Conservation (phyloP, 1,284 basidiomycete species). For the Ustilago curta region DNA sequence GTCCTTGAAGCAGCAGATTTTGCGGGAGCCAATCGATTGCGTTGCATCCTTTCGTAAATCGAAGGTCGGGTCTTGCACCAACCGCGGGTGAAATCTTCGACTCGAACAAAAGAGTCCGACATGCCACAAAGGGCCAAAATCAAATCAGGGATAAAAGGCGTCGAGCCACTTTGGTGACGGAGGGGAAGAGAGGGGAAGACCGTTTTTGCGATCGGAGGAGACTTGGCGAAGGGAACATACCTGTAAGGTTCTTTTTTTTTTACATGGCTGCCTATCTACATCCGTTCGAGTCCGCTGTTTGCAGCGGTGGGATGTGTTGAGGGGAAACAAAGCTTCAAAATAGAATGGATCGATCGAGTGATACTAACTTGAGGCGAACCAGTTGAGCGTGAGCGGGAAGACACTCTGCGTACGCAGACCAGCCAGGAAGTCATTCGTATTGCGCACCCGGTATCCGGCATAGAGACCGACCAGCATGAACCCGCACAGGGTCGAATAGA, state of each 20-base stretch:
- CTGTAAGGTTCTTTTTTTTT: slow-evolving; percentile 9
- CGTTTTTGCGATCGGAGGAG: slow-evolving; percentile 21
- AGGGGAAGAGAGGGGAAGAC: slow-evolving; percentile 13
- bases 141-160: slow-evolving; percentile 42
- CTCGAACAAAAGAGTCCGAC: slow-evolving; percentile 2
- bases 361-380: slow-evolving; percentile 69
- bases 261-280: slow-evolving; percentile 13
- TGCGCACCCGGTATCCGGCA: slow-evolving; percentile 65
- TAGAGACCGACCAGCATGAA: slow-evolving; percentile 68
- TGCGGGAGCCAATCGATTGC: not conserved
- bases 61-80: not conserved
- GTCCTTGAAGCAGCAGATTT: not conserved
- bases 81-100: not conserved
- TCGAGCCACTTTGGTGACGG: slow-evolving; percentile 26
- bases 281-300: slow-evolving; percentile 47
- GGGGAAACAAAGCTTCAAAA: slow-evolving; percentile 28
- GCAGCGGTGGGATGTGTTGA: slow-evolving; percentile 37
- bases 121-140: slow-evolving; percentile 30
- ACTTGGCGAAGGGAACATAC: slow-evolving; percentile 40
- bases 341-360: not conserved
- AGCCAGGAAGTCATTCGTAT: slow-evolving; percentile 62
- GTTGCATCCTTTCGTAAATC: not conserved
- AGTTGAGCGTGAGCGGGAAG: slow-evolving; percentile 66
- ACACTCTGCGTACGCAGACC: slow-evolving; percentile 68
- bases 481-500: slow-evolving; percentile 66